phyloP scores from a whole-genome alignment of 352 stramenopile species.

The Hyaloperonospora arabidopsidis region DNA sequence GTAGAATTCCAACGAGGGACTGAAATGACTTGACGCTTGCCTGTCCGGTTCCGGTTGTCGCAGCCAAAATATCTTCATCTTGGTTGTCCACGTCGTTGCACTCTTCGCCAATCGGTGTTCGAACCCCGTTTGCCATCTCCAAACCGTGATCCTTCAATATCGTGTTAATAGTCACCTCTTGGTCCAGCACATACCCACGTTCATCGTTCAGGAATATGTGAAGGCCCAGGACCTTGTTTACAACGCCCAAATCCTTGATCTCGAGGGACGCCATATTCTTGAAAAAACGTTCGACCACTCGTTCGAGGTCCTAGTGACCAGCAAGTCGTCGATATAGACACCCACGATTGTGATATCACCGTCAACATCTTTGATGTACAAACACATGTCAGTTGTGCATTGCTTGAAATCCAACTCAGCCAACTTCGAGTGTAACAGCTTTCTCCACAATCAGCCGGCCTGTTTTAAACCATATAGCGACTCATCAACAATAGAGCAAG shows the following conservation, averaged over 20 bases:
- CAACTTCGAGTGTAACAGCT: background rate
- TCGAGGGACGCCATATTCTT: background rate
- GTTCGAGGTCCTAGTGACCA: background rate
- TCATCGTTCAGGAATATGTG: background rate
- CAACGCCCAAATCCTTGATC: background rate
- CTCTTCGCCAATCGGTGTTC: background rate
- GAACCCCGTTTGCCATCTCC: background rate
- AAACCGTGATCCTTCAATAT: background rate
- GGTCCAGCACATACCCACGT: background rate
- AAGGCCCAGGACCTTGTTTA: background rate
- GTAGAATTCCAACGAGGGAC: too few relatives aligned
- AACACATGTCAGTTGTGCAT: background rate
- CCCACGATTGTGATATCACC: background rate
- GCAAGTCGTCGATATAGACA: background rate
- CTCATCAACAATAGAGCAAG: background rate
- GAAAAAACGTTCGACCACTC: background rate
- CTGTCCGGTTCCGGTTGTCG: background rate
- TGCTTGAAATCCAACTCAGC: background rate
- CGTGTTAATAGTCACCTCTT: background rate
- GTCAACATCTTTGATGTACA: background rate
- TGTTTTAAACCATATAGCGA: background rate
- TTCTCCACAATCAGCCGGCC: background rate
- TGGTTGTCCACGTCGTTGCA: background rate
- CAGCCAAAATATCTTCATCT: background rate
- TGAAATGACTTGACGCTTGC: too few relatives aligned